Evolutionary conservation across 1,284 basidiomycete species (phyloP).

Genomic region (Ustilago esculenta): DNA sequence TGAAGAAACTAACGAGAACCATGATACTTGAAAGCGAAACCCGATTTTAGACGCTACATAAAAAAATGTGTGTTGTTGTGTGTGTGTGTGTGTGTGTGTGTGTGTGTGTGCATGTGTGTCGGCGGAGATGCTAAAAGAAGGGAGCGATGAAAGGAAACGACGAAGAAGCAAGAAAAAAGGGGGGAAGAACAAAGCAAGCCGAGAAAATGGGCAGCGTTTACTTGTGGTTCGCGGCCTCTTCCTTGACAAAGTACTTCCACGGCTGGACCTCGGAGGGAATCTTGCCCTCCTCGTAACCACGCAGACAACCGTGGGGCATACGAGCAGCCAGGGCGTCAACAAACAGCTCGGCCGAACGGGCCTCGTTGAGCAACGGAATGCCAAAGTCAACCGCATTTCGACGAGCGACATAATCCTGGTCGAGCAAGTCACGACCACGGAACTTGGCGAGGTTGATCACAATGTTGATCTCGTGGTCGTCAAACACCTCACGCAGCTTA

Average conservation of each 20-base stretch:
- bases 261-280: conserved; percentile 85
- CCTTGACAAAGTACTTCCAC: conserved; percentile 62
- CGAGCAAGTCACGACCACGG: conserved; percentile 80
- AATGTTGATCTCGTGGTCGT: conserved; percentile 93
- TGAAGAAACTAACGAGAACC: too few relatives aligned
- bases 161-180: too few relatives aligned
- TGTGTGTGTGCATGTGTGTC: too few relatives aligned
- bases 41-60: too few relatives aligned
- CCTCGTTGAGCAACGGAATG: conserved; percentile 85
- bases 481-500: conserved; percentile 81
- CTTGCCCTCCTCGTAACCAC: conserved; percentile 84
- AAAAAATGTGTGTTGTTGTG: too few relatives aligned
- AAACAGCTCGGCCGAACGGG: conserved; percentile 86
- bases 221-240: conserved; percentile 29
- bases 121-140: too few relatives aligned
- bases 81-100: too few relatives aligned
- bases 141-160: not conserved
- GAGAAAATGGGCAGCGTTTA: not conserved
- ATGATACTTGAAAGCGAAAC: too few relatives aligned
- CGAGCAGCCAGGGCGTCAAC: conserved; percentile 89
- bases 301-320: conserved; percentile 83
- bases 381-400: conserved; percentile 69
- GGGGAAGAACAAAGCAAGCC: too few relatives aligned
- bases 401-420: conserved; percentile 93
- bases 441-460: conserved; percentile 92